Base-by-base conservation (phyloP, 2,329 filamentous ascomycete species). In the Diaporthe destruens region DNA sequence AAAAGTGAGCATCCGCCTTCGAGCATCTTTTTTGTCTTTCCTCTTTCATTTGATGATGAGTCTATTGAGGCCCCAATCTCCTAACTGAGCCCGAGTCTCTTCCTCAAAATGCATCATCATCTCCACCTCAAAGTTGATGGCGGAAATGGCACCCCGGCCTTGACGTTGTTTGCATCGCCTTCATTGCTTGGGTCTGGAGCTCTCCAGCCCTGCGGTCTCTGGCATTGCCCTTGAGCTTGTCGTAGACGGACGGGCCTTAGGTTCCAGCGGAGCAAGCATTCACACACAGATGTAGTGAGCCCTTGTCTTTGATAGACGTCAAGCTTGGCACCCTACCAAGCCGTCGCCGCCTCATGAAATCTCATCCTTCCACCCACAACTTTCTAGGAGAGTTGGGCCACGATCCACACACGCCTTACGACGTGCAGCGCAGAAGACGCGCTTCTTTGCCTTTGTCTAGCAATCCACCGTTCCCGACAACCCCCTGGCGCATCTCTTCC, bases 211-310 rank as follows among this genome's bases (percentile, higher is more conserved):
- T 54, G 23, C 23, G 23, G 23, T n/a, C 20, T 55, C 20, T n/a
- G 16, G 25, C 59, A 23, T 51, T 23, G 42, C 44, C 44, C 23
- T 51, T 29, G 23, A 20, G 9, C 59, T 51, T 65, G 29, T 65
- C 44, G 32, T n/a, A 25, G 44, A 29, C 32, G 25, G 44, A 29
- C 32, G 54, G 14, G 36, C 23, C 11, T 20, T 70, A 53, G 32
- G 32, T 29, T 61, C 47, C 55, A 23, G 34, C 67, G 42, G 44
- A 61, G 54, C 70, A 67, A 63, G 29, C 67, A 59, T 74, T 74
- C 73, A 72, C 59, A 74, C 72, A 67, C 71, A 72, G 61, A 69
- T 72, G 73, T 71, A 67, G 70, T 71, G 72, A 59, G 54, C 66
- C 32, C 47, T 54, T 70, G 70, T 59, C 47, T 29, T 47, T 42